Evolutionary conservation across 108 stramenopile genomes (phyloP).

Genomic region (Skeletonema costatum): DNA sequence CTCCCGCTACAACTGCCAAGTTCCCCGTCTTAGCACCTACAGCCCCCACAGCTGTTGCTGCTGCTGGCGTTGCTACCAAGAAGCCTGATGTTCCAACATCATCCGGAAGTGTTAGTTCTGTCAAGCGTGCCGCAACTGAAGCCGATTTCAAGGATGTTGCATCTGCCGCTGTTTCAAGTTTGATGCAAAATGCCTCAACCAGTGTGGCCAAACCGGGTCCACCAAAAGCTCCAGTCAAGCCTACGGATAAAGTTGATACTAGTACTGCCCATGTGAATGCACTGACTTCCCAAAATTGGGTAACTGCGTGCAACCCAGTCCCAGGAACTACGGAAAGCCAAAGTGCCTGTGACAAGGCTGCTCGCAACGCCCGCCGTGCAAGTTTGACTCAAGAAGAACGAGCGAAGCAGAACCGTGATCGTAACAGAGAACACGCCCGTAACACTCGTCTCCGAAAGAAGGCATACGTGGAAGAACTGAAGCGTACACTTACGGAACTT

Average conservation of each 20-base stretch:
- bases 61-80: slow-evolving; percentile 3
- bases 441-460: slow-evolving; percentile 94
- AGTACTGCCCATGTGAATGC: slow-evolving; percentile 86
- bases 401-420: slow-evolving; percentile 88
- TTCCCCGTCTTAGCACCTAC: slow-evolving; percentile 6
- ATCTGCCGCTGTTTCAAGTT: slow-evolving; percentile 72
- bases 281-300: slow-evolving; percentile 86
- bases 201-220: neutral
- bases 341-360: slow-evolving; percentile 54
- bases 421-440: slow-evolving; percentile 93
- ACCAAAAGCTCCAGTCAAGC: slow-evolving; percentile 7
- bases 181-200: slow-evolving; percentile 67
- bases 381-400: slow-evolving; percentile 87
- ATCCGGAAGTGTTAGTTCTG: slow-evolving; percentile 5
- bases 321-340: slow-evolving; percentile 18
- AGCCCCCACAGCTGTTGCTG: slow-evolving; percentile 8
- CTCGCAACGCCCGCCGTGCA: slow-evolving; percentile 63
- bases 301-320: slow-evolving; percentile 67
- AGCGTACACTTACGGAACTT: slow-evolving; percentile 82
- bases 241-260: slow-evolving; percentile 54
- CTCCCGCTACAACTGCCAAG: neutral
- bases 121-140: slow-evolving; percentile 48
- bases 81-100: neutral
- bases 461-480: slow-evolving; percentile 93
- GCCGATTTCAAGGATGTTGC: slow-evolving; percentile 81